phyloP scores from a whole-genome alignment of 108 stramenopile genomes.

The Nitzschia sp. region DNA sequence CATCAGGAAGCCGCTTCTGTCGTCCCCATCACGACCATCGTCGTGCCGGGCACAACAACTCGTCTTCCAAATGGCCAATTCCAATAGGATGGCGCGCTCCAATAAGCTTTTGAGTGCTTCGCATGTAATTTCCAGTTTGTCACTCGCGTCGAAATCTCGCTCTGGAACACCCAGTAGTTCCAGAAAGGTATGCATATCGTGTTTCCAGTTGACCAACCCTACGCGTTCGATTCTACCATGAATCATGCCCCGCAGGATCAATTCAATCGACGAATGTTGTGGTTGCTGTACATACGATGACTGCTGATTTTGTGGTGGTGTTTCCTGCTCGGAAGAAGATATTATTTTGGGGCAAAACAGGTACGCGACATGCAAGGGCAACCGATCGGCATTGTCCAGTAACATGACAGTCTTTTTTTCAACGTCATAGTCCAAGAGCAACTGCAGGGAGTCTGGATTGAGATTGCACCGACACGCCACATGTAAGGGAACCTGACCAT shows the following conservation, averaged over 20 bases:
- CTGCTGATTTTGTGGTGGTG: not conserved
- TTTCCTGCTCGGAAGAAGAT: not conserved
- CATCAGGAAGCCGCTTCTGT: not conserved
- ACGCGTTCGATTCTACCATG: conserved; percentile 42
- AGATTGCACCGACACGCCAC: conserved; percentile 59
- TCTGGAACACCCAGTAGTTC: conserved; percentile 37
- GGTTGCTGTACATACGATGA: conserved; percentile 2
- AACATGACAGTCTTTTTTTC: conserved; percentile 43
- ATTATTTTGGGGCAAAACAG: conserved; percentile 4
- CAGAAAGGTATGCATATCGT: conserved; percentile 39
- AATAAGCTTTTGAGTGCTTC: conserved; percentile 38
- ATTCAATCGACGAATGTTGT: conserved; percentile 16
- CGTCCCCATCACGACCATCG: not conserved
- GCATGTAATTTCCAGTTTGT: conserved; percentile 56
- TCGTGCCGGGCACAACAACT: conserved; percentile 33
- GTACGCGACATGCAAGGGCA: conserved; percentile 60
- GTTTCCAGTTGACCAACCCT: conserved; percentile 60
- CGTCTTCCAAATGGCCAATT: conserved; percentile 59
- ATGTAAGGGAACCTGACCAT: conserved; percentile 63
- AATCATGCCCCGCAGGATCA: conserved; percentile 53
- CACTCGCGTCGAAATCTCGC: conserved; percentile 56
- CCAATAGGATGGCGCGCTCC: conserved; percentile 44
- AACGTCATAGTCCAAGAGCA: conserved; percentile 43
- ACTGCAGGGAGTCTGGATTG: conserved; percentile 34
- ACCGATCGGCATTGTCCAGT: conserved; percentile 48